Base-by-base conservation (phyloP, 129 eudicot genomes). In the Chrysanthemum seticuspe region DNA sequence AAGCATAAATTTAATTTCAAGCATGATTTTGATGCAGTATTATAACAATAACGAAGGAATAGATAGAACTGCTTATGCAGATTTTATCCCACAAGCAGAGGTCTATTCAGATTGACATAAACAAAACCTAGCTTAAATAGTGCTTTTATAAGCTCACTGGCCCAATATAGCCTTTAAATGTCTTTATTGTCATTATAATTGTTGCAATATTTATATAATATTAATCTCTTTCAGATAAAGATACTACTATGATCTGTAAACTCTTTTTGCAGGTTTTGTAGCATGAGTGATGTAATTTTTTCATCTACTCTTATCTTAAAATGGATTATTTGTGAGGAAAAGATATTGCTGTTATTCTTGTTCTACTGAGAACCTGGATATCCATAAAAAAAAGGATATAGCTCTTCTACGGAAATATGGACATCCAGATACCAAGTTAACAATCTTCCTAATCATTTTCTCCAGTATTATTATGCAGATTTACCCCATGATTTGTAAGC, bases 81-180 rank as follows among this genome's bases (percentile, higher is more conserved):
- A 21, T 23, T 8, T 44, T 3, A 65, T n/a, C 14, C 69, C 13
- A 40, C 69, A 65, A 36, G 8, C 25, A n/a, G 53, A 62, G 14
- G 8, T 29, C n/a, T 62, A 62, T 29, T 61, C 16, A 62, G 13
- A 27, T 36, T 40, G 47, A 6, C 10, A 40, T 40, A 40, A 40
- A 40, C 47, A 40, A 40, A 40, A 40, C 47, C 47, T 40, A 40
- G 10, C 47, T 40, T 40, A 40, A 10, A 40, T 40, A 6, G 47
- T 1, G 0, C 47, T 40, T 40, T 40, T 40, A 40, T 40, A 52
- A 51, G 61, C 27, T 21, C 67, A 1, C 4, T 50, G 23, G 48
- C 7, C 45, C 62, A 68, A 51, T 47, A 66, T 18, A 23, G 71
- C 54, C 56, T 66, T 55, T 66, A 18, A 47, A 66, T 66, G 70